A percentile compares a stretch with the other conserved stretches of the same genome.
Evolutionary conservation across 257 asterid species (phyloP).

Genomic region (Solanum raphanifolium): DNA sequence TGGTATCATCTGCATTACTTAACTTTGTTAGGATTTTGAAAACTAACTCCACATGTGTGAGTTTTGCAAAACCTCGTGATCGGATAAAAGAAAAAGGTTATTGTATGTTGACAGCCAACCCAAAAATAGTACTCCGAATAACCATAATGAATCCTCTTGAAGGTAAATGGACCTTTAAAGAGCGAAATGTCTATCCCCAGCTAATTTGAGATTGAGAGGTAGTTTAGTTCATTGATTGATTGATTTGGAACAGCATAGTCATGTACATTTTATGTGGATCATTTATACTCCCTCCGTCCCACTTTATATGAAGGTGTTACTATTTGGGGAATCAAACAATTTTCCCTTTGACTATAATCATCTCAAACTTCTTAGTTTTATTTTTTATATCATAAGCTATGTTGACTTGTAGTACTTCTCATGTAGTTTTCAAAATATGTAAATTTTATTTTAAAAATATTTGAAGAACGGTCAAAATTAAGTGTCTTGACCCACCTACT

Average conservation of each 20-base stretch:
- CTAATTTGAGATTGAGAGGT: background rate
- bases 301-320: background rate
- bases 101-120: background rate
- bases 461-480: background rate
- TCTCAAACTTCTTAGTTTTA: background rate
- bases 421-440: background rate
- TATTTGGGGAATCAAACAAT: background rate
- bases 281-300: background rate
- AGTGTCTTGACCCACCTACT: background rate
- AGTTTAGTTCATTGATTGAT: background rate
- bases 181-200: background rate
- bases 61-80: background rate
- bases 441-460: background rate
- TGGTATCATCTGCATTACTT: background rate
- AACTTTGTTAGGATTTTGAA: background rate
- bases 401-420: background rate
- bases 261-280: background rate
- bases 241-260: background rate
- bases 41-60: background rate
- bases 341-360: background rate
- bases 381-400: background rate
- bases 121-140: background rate
- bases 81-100: background rate
- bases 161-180: background rate
- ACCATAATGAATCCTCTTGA: background rate